Evolutionary conservation across 2,329 filamentous ascomycete species (phyloP).

Genomic region (Elsinoe fawcettii): DNA sequence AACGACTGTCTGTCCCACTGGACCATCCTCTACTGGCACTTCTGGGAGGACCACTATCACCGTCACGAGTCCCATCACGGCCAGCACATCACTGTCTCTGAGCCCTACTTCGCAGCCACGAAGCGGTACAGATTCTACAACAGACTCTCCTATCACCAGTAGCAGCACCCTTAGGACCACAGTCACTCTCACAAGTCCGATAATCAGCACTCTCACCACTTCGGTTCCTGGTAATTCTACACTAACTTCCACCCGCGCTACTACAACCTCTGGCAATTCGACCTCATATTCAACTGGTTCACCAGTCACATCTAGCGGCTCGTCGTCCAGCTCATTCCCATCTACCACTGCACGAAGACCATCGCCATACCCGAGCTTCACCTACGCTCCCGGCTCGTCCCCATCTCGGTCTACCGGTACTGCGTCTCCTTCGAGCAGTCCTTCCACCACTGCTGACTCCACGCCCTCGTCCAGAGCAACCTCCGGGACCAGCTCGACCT

Average conservation of each 20-base stretch:
- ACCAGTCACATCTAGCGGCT: neutral
- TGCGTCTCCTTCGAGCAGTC: slow-evolving; percentile 1
- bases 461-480: neutral
- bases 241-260: neutral
- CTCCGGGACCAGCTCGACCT: neutral
- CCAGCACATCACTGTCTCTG: slow-evolving; percentile 2
- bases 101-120: slow-evolving; percentile 1
- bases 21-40: slow-evolving; percentile 9
- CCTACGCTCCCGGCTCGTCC: slow-evolving; percentile 7
- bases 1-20: neutral
- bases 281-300: neutral
- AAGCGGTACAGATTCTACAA: slow-evolving; percentile 13
- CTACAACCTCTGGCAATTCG: neutral
- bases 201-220: slow-evolving; percentile 6
- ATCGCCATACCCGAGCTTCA: slow-evolving; percentile 3
- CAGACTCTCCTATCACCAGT: slow-evolving; percentile 10
- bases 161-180: neutral
- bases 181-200: slow-evolving; percentile 10
- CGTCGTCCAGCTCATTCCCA: neutral
- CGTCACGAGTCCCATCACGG: slow-evolving; percentile 14
- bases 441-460: neutral
- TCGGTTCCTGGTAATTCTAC: neutral
- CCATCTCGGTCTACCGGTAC: neutral
- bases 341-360: neutral
- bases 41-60: slow-evolving; percentile 11